These are phyloP conservation scores for Carpinus viminea DNA, from an alignment of 306 rosid species.

Conservation along the genomic window DNA sequence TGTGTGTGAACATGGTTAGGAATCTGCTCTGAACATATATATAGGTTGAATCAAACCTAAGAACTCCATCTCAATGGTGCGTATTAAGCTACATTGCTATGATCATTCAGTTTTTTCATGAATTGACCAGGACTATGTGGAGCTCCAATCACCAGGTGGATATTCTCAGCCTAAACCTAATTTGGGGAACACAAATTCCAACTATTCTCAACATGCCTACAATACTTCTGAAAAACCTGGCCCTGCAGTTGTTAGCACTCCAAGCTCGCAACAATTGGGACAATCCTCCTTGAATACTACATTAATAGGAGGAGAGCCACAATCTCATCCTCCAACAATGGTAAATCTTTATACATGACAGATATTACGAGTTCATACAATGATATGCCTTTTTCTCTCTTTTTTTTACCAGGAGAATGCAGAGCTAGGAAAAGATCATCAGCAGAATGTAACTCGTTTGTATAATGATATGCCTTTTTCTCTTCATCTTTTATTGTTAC, in stretches of 20 bases:
- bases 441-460: no score
- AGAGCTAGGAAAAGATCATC: neutral
- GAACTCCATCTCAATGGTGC: no score
- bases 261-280: neutral
- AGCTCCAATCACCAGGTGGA: neutral
- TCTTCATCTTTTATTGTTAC: neutral
- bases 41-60: no score
- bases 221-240: neutral
- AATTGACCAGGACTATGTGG: neutral
- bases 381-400: neutral
- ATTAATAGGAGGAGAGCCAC: neutral
- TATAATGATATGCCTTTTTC: neutral
- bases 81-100: neutral
- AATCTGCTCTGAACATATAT: no score
- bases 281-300: neutral
- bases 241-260: neutral
- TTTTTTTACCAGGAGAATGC: neutral
- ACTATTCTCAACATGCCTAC: neutral
- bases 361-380: neutral
- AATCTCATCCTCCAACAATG: conserved; percentile 10
- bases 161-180: neutral
- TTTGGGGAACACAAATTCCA: neutral
- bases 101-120: neutral
- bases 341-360: neutral
- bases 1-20: no score